Base-by-base conservation (phyloP, 192 early-diverging fungal genomes). In the Coemansia sp. region DNA sequence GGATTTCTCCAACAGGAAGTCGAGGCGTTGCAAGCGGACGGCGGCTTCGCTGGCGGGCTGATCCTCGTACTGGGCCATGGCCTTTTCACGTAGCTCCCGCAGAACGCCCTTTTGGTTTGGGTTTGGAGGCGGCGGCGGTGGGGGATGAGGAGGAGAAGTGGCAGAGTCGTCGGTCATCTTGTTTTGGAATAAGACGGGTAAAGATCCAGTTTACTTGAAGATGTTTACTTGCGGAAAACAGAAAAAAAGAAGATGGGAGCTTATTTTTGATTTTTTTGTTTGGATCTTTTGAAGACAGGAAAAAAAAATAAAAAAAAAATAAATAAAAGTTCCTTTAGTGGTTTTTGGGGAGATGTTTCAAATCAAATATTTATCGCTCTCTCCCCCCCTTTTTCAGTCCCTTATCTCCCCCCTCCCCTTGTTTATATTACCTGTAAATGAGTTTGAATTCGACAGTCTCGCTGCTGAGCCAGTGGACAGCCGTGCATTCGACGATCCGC, bases 1-100 rank as follows among this genome's bases (percentile, higher is more conserved):
- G 0, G 94, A 92, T 66, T 89, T 90, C 69, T 91, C 89, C 5
- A 96, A 77, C 61, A 95, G 82, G 66, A 90, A 91, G 61, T 91
- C 83, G 11, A 93, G 79, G 22, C 92, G 87, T 64, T 91, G 86
- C 65, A 89, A 80, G 19, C 90, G 81, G 62, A 91, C 85, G 38
- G 85, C 78, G 36, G 86, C 83, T 43, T 75, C 73, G 43, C 84
- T 83, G 20, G 83, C 67, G 46, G 8, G 11, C 20, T 32, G 34
- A 0, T 76, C 66, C 35, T 85, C 84, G 69, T 87, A 91, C 69
- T 89, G 84, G 9, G 76, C 81, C 40, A 87, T 73, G 55, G 91
- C 88, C 86, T 90, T 73, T 41, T 71, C 65, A 35, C 73, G 71
- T 23, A 76, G 75, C 57, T 68, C 71, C 13, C 70, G 65, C 52